Evolutionary conservation across 768 basidiomycete species (phyloP).

Genomic region (Naganishia vaughanmartiniae): DNA sequence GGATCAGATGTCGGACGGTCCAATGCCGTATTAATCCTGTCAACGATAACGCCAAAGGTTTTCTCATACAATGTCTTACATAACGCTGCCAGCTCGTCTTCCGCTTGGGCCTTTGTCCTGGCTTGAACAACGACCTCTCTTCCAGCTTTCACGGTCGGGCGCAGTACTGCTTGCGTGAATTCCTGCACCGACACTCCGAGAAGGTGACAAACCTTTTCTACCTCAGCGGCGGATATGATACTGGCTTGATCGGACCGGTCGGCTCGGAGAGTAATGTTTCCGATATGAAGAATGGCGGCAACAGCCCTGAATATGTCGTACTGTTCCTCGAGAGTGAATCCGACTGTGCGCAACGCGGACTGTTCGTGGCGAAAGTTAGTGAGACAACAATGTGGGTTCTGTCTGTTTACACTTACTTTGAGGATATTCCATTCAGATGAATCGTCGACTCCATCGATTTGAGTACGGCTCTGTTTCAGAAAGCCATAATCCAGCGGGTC

Average conservation of each 20-base stretch:
- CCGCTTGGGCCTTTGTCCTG: constrained; percentile 81
- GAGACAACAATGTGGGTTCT: too few species aligned
- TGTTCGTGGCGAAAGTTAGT: constrained; percentile 42
- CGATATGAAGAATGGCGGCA: constrained; percentile 89
- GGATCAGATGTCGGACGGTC: constrained; percentile 82
- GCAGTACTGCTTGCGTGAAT: constrained; percentile 81
- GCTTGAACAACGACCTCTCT: constrained; percentile 96
- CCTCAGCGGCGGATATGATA: constrained; percentile 58
- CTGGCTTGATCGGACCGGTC: constrained; percentile 76
- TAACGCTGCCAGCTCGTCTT: constrained; percentile 84
- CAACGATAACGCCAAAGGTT: constrained; percentile 87
- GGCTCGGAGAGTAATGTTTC: constrained; percentile 80
- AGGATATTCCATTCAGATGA: constrained; percentile 78
- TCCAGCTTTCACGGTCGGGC: constrained; percentile 87
- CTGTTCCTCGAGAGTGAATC: constrained; percentile 79
- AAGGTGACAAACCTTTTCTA: constrained; percentile 72
- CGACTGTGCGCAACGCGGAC: constrained; percentile 83
- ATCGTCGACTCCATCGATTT: constrained; percentile 96
- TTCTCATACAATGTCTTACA: constrained; percentile 98
- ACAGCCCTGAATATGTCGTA: constrained; percentile 89
- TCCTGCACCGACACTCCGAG: constrained; percentile 83
- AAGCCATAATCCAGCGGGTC: constrained; percentile 80
- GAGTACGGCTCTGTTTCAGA: constrained; percentile 79
- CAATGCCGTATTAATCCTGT: constrained; percentile 88
- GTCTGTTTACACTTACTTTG: constrained; percentile 57